Evolutionary conservation across 2,329 filamentous ascomycete genomes (phyloP).

Genomic region (Trichoderma atroviride): DNA sequence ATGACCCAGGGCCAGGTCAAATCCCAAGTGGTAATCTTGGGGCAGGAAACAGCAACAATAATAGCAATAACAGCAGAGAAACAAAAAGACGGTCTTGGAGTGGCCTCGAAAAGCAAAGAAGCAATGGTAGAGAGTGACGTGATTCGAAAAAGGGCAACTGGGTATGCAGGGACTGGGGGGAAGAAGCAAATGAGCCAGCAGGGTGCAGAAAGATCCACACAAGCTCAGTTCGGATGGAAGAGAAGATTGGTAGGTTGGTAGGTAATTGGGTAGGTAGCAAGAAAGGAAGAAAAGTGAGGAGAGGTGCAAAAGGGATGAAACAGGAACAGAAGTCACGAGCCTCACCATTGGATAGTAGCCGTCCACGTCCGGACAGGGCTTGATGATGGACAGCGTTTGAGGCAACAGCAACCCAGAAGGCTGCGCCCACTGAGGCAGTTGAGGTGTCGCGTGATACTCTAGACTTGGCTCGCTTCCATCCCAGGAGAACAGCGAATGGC

Average conservation of each 20-base stretch:
- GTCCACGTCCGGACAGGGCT: background rate
- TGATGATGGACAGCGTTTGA: background rate
- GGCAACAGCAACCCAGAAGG: conserved; percentile 17
- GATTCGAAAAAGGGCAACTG: conserved; percentile 34
- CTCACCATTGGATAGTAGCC: conserved; percentile 20
- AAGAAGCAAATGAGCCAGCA: conserved; percentile 18
- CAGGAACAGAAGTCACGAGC: background rate
- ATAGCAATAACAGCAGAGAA: conserved; percentile 26
- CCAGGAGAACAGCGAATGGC: conserved; percentile 9
- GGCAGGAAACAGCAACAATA: conserved; percentile 31
- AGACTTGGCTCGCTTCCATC: conserved; percentile 7
- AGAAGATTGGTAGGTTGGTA: background rate
- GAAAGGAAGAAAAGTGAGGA: background rate
- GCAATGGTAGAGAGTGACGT: conserved; percentile 29
- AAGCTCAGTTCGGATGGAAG: conserved; percentile 1
- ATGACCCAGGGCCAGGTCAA: conserved; percentile 13
- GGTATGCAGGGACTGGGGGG: conserved; percentile 27
- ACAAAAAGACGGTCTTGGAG: conserved; percentile 12
- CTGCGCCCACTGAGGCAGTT: background rate
- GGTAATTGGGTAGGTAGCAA: background rate
- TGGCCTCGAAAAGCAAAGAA: conserved; percentile 32
- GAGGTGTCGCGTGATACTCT: background rate
- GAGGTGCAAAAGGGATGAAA: background rate
- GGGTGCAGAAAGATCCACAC: conserved; percentile 12
- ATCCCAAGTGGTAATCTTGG: conserved; percentile 12